Evolutionary conservation across 2,329 filamentous ascomycete genomes (phyloP).

Genomic region (Thelonectria blattea): DNA sequence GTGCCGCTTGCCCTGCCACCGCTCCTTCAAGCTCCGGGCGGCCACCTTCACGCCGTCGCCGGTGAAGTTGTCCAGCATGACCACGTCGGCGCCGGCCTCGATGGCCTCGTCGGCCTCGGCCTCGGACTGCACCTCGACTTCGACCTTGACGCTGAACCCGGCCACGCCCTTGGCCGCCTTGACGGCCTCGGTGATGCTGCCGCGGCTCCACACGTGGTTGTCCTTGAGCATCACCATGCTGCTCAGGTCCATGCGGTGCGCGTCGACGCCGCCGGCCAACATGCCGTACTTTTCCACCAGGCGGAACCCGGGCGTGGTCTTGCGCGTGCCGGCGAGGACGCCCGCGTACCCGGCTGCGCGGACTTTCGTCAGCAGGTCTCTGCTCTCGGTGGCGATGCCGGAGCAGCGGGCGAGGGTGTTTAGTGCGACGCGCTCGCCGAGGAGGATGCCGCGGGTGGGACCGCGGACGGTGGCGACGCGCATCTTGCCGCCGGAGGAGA

Average conservation of each 20-base stretch:
- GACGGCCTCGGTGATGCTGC: slow-evolving; percentile 86
- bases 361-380: slow-evolving; percentile 60
- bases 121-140: slow-evolving; percentile 92
- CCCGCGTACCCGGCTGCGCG: slow-evolving; percentile 76
- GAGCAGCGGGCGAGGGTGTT: slow-evolving; percentile 92
- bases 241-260: slow-evolving; percentile 88
- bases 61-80: slow-evolving; percentile 97
- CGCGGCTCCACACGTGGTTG: slow-evolving; percentile 94
- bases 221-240: slow-evolving; percentile 99
- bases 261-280: slow-evolving; percentile 90
- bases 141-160: slow-evolving; percentile 91
- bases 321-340: slow-evolving; percentile 90
- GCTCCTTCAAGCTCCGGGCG: slow-evolving; percentile 76
- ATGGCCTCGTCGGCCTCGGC: slow-evolving; percentile 92
- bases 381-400: slow-evolving; percentile 78
- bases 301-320: slow-evolving; percentile 95
- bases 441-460: slow-evolving; percentile 77
- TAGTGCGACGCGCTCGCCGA: slow-evolving; percentile 92
- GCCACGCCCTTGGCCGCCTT: slow-evolving; percentile 80
- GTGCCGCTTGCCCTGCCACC: slow-evolving; percentile 75
- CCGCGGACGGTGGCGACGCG: slow-evolving; percentile 83
- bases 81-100: slow-evolving; percentile 86
- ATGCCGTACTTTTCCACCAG: slow-evolving; percentile 98
- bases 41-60: slow-evolving; percentile 78
- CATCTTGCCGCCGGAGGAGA: slow-evolving; percentile 56